phyloP scores from a whole-genome alignment of 2,329 filamentous ascomycete genomes.

The Penicillium freii region DNA sequence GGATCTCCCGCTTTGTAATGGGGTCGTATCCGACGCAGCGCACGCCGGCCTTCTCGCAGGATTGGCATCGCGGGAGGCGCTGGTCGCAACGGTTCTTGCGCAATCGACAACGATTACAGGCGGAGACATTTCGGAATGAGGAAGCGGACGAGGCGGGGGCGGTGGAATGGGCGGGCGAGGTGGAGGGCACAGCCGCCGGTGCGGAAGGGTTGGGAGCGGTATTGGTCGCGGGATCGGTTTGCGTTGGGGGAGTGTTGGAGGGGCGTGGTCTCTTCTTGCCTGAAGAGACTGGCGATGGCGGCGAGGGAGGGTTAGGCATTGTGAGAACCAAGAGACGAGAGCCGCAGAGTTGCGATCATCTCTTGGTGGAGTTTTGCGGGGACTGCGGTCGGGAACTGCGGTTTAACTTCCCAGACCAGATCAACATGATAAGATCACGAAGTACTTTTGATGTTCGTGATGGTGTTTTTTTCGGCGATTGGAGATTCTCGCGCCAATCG shows the following conservation, averaged over 20 bases:
- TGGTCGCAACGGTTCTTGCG: slow-evolving; percentile 96
- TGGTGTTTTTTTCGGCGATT: slow-evolving; percentile 6
- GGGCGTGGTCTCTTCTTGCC: slow-evolving; percentile 41
- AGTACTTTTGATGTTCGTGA: neutral
- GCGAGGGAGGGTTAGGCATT: slow-evolving; percentile 38
- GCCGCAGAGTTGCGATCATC: slow-evolving; percentile 32
- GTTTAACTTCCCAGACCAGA: slow-evolving; percentile 19
- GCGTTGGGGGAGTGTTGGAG: slow-evolving; percentile 26
- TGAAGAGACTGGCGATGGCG: slow-evolving; percentile 31
- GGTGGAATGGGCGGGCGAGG: slow-evolving; percentile 25
- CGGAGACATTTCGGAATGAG: slow-evolving; percentile 80
- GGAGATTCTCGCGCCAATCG: neutral
- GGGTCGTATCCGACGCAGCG: slow-evolving; percentile 94
- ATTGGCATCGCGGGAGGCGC: slow-evolving; percentile 82
- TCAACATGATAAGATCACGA: slow-evolving; percentile 31
- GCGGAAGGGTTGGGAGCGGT: slow-evolving; percentile 14
- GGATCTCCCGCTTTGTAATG: slow-evolving; percentile 93
- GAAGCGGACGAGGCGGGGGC: slow-evolving; percentile 24
- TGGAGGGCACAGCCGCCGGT: slow-evolving; percentile 16
- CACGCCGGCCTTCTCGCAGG: slow-evolving; percentile 88
- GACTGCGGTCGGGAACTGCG: slow-evolving; percentile 24
- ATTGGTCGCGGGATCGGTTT: slow-evolving; percentile 22
- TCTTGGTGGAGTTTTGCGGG: slow-evolving; percentile 28
- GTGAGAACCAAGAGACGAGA: slow-evolving; percentile 24
- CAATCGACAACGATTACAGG: slow-evolving; percentile 87